Base-by-base conservation (phyloP, 768 basidiomycete species). In the Nidularia pulvinata region DNA sequence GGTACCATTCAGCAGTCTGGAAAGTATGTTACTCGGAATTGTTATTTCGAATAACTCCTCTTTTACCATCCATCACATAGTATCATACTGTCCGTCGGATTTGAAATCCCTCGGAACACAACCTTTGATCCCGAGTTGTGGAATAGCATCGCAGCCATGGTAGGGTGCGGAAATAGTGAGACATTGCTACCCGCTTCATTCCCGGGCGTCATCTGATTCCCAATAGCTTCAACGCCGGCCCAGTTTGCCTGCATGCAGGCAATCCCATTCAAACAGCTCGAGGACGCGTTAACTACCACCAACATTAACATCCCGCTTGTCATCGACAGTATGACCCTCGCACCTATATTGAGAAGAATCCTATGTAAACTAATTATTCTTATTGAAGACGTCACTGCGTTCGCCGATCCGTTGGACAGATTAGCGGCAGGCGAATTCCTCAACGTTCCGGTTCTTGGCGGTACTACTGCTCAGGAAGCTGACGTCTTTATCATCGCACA, bases 211-310 rank as follows among this genome's bases (percentile, higher is more conserved):
- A 42, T 22, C 11, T 11, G 19, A 10, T 9, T 36, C 35, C n/a
- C 14, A 36, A 34, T 11, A 67, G 65, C 46, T 25, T 54, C 63
- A 7, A 59, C 67, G 50, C 59, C 59, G n/a, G 58, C 63, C 11
- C 74, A 76, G 47, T 52, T 74, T 5, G 46, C 63, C 9, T 76
- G 74, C 50, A 74, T 74, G 74, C 64, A 71, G 52, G 56, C 59
- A 10, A 63, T 70, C 4, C 63, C 72, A 11, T 62, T 52, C 52
- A 58, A 59, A 7, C 65, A 55, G 30, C 53, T 76, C 9, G 67
- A 71, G 47, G 60, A 69, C 49, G 70, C 69, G 0, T 68, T 71
- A 1, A 65, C 68, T 43, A 66, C 53, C 30, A 66, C 66, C 1
- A 65, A 63, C 45, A 47, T 58, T 7, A 52, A 53, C 5, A 73